Percentiles rank a stretch among this genome's conserved stretches.
phyloP scores from a whole-genome alignment of 805 yeast species.

The Candida alai region DNA sequence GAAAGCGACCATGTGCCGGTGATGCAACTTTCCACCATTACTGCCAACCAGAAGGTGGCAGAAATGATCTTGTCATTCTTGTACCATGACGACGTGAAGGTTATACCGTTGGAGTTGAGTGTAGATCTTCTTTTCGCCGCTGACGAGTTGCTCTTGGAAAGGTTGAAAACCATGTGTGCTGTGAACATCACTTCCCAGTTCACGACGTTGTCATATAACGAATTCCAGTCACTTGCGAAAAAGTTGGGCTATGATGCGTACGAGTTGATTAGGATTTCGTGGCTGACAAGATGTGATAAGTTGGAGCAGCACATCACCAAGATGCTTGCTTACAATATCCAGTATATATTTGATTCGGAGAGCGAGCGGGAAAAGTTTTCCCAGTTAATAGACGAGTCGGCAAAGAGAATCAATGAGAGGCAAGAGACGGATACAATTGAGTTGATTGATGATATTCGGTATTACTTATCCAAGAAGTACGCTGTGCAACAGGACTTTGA shows the following conservation, averaged over 20 bases:
- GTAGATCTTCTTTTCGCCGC: conserved; percentile 57
- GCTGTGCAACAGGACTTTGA: conserved; percentile 23
- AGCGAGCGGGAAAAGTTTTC: conserved; percentile 23
- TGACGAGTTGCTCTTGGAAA: conserved; percentile 56
- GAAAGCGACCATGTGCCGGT: conserved; percentile 21
- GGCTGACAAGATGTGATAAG: conserved; percentile 64
- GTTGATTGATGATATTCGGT: conserved; percentile 72
- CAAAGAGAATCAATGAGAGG: conserved; percentile 53
- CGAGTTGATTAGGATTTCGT: conserved; percentile 59
- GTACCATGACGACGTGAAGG: conserved; percentile 53
- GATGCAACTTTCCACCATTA: conserved; percentile 23
- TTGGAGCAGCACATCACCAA: conserved; percentile 63
- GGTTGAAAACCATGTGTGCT: conserved; percentile 63
- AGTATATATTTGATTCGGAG: conserved; percentile 26
- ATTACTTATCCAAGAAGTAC: conserved; percentile 46
- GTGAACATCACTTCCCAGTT: conserved; percentile 37
- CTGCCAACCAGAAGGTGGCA: conserved; percentile 26
- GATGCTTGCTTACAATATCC: conserved; percentile 49
- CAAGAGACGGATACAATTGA: conserved; percentile 80
- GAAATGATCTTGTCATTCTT: conserved; percentile 52
- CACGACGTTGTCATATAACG: conserved; percentile 15
- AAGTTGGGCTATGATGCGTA: conserved; percentile 39
- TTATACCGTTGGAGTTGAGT: conserved; percentile 47
- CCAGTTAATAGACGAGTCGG: conserved; percentile 38
- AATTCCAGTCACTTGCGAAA: conserved; percentile 17